phyloP scores from a whole-genome alignment of 345 rosid genomes.

The Aurinia saxatilis region DNA sequence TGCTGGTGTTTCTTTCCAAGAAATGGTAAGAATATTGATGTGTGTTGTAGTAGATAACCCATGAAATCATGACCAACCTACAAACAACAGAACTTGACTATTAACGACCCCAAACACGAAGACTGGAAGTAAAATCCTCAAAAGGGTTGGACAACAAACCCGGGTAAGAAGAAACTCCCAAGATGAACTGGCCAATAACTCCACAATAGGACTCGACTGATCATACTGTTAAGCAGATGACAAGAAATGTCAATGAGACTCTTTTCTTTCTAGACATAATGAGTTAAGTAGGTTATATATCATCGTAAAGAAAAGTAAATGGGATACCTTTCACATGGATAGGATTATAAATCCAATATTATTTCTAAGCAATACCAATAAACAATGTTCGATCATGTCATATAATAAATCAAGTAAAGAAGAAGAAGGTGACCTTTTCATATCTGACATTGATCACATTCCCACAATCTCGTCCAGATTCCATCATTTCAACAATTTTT shows the following conservation, averaged over 20 bases:
- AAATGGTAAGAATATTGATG: slow-evolving; percentile 57
- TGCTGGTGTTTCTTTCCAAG: slow-evolving; percentile 48
- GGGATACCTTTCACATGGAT: not conserved
- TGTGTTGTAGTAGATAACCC: slow-evolving; percentile 50
- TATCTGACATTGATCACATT: slow-evolving; percentile 50
- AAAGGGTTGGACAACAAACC: slow-evolving; percentile 34
- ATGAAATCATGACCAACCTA: slow-evolving; percentile 67
- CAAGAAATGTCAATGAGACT: not conserved
- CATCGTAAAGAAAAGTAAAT: not conserved
- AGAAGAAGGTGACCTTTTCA: slow-evolving; percentile 43
- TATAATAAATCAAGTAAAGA: not conserved
- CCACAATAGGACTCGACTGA: slow-evolving; percentile 41
- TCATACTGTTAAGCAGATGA: slow-evolving; percentile 32
- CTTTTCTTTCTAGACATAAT: no score
- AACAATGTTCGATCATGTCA: no score
- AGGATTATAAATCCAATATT: not conserved
- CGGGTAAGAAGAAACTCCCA: slow-evolving; percentile 67
- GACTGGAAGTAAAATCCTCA: slow-evolving; percentile 4
- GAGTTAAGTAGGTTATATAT: not conserved
- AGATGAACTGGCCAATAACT: slow-evolving; percentile 47
- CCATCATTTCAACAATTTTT: slow-evolving; percentile 39
- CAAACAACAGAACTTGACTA: not conserved
- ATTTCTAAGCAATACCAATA: not conserved
- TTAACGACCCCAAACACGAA: not conserved
- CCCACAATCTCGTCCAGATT: slow-evolving; percentile 9